Evolutionary conservation across 495 filamentous ascomycete species (phyloP).

Genomic region (Xylaria flabelliformis): DNA sequence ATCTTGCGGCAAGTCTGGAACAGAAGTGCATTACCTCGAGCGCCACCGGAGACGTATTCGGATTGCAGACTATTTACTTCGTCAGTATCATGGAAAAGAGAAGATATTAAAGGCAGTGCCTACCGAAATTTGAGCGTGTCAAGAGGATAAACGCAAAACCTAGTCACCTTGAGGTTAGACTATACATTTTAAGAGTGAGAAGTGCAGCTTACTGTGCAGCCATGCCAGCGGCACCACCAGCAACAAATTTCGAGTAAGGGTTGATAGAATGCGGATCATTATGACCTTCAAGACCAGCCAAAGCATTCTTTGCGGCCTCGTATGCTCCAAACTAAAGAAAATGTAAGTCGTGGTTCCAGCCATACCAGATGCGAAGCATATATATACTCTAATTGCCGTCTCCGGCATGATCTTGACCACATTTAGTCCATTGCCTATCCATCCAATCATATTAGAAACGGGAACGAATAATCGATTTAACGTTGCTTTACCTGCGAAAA

Average conservation of each 20-base stretch:
- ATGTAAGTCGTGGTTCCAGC: background rate
- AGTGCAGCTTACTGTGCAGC: constrained; percentile 75
- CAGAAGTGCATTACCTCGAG: constrained; percentile 84
- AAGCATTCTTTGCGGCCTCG: constrained; percentile 87
- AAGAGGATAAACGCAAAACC: constrained; percentile 92
- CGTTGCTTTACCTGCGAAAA: constrained; percentile 83
- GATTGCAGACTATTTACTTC: constrained; percentile 77
- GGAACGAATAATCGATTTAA: background rate
- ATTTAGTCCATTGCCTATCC: constrained; percentile 91
- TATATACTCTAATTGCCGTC: constrained; percentile 77
- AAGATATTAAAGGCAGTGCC: constrained; percentile 37
- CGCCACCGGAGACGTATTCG: constrained; percentile 84
- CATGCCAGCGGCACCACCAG: constrained; percentile 89
- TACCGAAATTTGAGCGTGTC: constrained; percentile 94
- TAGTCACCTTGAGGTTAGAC: constrained; percentile 39
- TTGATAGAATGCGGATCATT: constrained; percentile 78
- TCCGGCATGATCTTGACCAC: constrained; percentile 98
- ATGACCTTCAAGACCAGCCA: constrained; percentile 89
- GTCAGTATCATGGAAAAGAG: constrained; percentile 28
- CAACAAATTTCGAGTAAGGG: constrained; percentile 84
- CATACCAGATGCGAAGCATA: constrained; percentile 5
- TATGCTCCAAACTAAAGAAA: constrained; percentile 81
- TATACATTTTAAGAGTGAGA: constrained; percentile 32
- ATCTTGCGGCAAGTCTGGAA: constrained; percentile 82
- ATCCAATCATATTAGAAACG: constrained; percentile 23